Conservation (phyloP, 352 stramenopile species). For the Globisporangium nagaii region DNA sequence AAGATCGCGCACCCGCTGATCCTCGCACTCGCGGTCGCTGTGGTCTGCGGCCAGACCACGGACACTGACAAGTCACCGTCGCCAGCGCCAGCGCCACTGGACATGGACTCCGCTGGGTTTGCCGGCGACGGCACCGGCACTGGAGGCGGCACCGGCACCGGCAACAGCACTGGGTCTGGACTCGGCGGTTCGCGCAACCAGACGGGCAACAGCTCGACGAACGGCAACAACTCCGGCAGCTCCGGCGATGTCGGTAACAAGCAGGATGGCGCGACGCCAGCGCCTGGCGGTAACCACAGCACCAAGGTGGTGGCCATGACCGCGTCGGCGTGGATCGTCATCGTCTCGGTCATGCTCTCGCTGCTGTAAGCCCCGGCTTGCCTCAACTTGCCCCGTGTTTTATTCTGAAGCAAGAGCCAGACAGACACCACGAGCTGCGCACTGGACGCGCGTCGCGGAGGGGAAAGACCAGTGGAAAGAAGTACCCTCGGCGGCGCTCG, state of each 20-base stretch:
- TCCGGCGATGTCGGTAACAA: background rate
- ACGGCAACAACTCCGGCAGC: background rate
- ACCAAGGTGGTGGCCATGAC: background rate
- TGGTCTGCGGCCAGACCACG: background rate
- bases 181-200: background rate
- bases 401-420: too few relatives aligned
- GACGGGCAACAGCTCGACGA: background rate
- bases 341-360: background rate
- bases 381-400: too few relatives aligned
- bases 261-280: too few relatives aligned
- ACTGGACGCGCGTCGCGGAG: background rate
- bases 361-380: background rate
- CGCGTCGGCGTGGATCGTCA: background rate
- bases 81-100: background rate
- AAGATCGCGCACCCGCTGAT: background rate
- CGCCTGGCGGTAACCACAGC: too few relatives aligned
- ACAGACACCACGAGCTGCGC: background rate
- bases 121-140: background rate
- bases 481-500: conserved; percentile 5
- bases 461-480: conserved; percentile 13
- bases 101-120: background rate
- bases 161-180: background rate
- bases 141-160: background rate
- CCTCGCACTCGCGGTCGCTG: background rate
- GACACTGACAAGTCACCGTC: background rate